These are phyloP conservation scores for Termitomyces sp. DNA, from an alignment of 768 basidiomycete genomes.

Conservation along the genomic window DNA sequence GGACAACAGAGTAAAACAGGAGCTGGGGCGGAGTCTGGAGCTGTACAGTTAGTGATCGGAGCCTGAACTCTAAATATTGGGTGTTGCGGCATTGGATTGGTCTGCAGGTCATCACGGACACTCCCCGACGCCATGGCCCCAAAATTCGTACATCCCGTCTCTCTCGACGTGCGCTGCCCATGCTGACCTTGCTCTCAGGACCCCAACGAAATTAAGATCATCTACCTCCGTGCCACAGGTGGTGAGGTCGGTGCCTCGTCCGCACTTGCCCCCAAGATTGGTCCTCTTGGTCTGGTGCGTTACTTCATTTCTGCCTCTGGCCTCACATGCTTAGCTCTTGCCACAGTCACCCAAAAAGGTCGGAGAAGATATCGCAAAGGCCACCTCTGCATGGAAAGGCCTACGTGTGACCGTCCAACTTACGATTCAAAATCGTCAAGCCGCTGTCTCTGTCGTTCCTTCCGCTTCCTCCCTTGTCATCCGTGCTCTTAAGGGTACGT, in stretches of 20 bases:
- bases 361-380: constrained; percentile 99
- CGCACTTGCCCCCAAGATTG: constrained; percentile 98
- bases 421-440: constrained; percentile 99
- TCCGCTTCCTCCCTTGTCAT: constrained; percentile 98
- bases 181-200: constrained; percentile 51
- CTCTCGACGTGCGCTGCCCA: background rate
- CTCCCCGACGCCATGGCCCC: constrained; percentile 61
- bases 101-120: constrained; percentile 24
- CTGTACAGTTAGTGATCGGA: constrained; percentile 62
- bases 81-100: constrained; percentile 9
- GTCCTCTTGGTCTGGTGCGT: constrained; percentile 97
- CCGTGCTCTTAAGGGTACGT: constrained; percentile 92
- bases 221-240: constrained; percentile 97
- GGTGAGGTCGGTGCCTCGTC: constrained; percentile 99
- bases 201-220: constrained; percentile 97
- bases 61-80: constrained; percentile 50
- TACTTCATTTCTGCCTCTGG: background rate
- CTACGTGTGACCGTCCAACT: constrained; percentile 98
- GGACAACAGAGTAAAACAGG: constrained; percentile 38
- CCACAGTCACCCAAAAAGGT: constrained; percentile 98
- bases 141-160: constrained; percentile 58
- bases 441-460: constrained; percentile 92
- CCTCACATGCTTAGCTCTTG: constrained; percentile 21
- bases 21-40: constrained; percentile 15
- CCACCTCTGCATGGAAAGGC: constrained; percentile 98